These are phyloP conservation scores for Glebionis coronaria DNA, from an alignment of 129 eudicot species.

Conservation along the genomic window DNA sequence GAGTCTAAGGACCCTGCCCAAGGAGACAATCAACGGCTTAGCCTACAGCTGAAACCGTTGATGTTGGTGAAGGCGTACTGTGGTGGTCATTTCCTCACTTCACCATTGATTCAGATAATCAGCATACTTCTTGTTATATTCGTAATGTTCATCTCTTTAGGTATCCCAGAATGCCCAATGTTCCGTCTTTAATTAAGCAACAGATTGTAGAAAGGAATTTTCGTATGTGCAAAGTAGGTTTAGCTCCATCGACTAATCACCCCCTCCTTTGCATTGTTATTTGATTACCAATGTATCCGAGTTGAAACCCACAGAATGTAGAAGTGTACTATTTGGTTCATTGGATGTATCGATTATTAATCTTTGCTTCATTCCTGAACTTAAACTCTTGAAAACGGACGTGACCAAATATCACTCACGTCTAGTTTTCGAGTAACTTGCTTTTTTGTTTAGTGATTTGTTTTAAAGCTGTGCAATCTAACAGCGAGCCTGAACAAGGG, in stretches of 20 bases:
- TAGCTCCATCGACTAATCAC: background rate
- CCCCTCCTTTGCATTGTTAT: conserved; percentile 2
- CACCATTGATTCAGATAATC: conserved; percentile 28
- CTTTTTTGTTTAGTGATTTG: too few relatives aligned
- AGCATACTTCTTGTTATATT: conserved; percentile 33
- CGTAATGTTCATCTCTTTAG: conserved; percentile 36
- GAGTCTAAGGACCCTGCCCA: conserved; percentile 13
- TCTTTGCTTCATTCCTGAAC: background rate
- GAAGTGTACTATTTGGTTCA: conserved; percentile 10
- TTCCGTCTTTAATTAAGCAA: conserved; percentile 18
- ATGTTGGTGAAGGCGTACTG: conserved; percentile 10
- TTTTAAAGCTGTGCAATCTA: too few relatives aligned
- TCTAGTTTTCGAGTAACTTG: too few relatives aligned
- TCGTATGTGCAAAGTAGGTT: conserved; percentile 6
- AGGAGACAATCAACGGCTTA: conserved; percentile 11
- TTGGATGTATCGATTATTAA: background rate
- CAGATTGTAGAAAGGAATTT: conserved; percentile 19
- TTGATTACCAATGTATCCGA: conserved; percentile 1
- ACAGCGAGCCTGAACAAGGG: too few relatives aligned
- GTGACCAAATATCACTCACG: background rate
- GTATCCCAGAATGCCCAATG: conserved; percentile 35
- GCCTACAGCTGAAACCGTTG: conserved; percentile 21
- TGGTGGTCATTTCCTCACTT: conserved; percentile 20
- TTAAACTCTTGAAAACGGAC: background rate
- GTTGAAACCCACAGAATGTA: conserved; percentile 18